Evolutionary conservation across 257 asterid genomes (phyloP), one percentile per base, ranked within the genome.

Genomic region (Lithospermum erythrorhizon): DNA sequence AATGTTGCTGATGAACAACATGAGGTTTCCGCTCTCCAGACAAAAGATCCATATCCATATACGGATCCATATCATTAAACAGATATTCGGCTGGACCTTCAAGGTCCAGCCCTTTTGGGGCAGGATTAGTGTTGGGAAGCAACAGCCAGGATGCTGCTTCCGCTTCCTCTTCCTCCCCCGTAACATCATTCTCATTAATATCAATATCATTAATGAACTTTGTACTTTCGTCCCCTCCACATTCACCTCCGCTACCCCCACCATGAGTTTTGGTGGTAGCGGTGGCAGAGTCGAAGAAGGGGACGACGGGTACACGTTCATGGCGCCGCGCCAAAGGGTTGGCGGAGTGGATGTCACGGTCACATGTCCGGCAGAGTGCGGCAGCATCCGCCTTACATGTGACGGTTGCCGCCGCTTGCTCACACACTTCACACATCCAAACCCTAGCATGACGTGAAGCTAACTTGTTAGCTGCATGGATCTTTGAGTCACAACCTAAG

Each of bases 341-440:
- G 2, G 89, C 97, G n/a, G 97, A 73, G 86, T 89, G 95, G 20
- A 89, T 84, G 67, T 86, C 97, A 22, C 83, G 82, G 83, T 86
- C 97, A 70, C 97, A 89, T 10, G 94, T 47, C 57, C 61, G 51
- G 70, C 95, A 89, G 16, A 89, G 90, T 0, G 95, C 80, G 10
- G 97, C 97, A 2, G 94, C 91, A 55, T 89, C 97, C 18, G 94
- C 97, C 72, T 82, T 86, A 76, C 95, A 89, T 57, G 97, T 86
- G 70, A 86, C 86, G 71, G 74, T 61, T 5, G 97, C 95, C 17
- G 97, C 94, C 0, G 94, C 86, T 48, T 78, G 89, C 81, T 89
- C 97, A 74, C 97, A 89, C 19, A 89, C 97, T 68, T 89, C 95
- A 64, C 97, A 89, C 5, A 89, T 62, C 77, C 78, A 79, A 21